A percentile compares a stretch with the other conserved stretches of the same genome.
phyloP scores from a whole-genome alignment of 306 rosid genomes.

The Malus sieversii region DNA sequence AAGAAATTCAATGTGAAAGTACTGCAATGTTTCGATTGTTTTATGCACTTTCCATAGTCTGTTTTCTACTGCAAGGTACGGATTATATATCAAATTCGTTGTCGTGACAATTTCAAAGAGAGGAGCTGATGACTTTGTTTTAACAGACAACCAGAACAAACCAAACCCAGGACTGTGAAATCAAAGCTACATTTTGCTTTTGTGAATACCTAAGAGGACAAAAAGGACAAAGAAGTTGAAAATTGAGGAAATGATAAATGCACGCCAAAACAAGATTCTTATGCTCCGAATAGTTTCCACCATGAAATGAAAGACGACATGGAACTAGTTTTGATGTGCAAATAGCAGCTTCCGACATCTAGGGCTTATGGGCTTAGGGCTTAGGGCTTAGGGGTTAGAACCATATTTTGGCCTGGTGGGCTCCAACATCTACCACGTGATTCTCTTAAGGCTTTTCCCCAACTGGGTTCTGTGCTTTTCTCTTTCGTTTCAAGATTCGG shows the following conservation, averaged over 20 bases:
- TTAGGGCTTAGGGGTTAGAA: too few relatives aligned
- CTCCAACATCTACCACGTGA: too few relatives aligned
- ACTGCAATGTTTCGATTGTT: background rate
- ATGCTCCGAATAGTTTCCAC: too few relatives aligned
- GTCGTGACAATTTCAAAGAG: background rate
- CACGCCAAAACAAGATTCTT: too few relatives aligned
- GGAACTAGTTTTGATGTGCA: too few relatives aligned
- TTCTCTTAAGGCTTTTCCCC: background rate
- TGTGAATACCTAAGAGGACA: background rate
- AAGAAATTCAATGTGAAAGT: background rate
- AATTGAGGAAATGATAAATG: background rate
- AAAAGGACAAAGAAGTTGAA: background rate
- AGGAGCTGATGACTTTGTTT: background rate
- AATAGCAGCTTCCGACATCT: too few relatives aligned
- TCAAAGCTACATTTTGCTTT: background rate
- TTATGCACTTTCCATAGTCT: background rate
- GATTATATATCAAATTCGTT: background rate
- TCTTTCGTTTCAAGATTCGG: background rate
- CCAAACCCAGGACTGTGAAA: background rate
- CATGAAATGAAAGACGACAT: too few relatives aligned
- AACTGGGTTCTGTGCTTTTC: background rate
- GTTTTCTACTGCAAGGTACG: background rate
- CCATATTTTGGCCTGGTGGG: too few relatives aligned
- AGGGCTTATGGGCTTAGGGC: too few relatives aligned
- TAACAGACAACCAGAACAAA: background rate